phyloP scores from a whole-genome alignment of 2,329 filamentous ascomycete genomes.

The Penicillium sp. region DNA sequence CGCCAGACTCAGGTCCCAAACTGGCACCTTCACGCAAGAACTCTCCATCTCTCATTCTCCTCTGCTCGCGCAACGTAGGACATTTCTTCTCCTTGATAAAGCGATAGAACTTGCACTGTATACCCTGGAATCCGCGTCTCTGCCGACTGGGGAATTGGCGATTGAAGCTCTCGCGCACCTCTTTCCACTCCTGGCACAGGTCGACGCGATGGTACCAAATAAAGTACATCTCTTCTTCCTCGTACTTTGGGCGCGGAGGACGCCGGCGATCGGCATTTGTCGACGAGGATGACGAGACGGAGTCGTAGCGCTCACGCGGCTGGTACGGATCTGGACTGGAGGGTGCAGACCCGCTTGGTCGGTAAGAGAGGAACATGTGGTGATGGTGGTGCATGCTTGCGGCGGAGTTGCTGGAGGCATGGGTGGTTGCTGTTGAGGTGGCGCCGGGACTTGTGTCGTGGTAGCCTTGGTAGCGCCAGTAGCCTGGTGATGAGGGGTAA shows the following conservation, averaged over 20 bases:
- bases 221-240: constrained; percentile 48
- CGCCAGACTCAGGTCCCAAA: constrained; percentile 21
- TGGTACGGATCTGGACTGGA: constrained; percentile 38
- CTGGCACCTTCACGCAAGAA: constrained; percentile 35
- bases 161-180: constrained; percentile 45
- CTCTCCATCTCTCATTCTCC: constrained; percentile 40
- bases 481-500: constrained; percentile 28
- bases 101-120: constrained; percentile 53
- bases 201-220: constrained; percentile 52
- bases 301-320: constrained; percentile 40
- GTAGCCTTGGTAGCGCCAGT: constrained; percentile 25
- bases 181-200: constrained; percentile 47
- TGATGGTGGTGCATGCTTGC: constrained; percentile 14
- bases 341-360: constrained; percentile 26
- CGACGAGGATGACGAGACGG: constrained; percentile 42
- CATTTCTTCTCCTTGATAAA: constrained; percentile 47
- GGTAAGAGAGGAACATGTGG: constrained; percentile 28
- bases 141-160: constrained; percentile 43
- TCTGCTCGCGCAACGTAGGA: constrained; percentile 45
- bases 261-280: constrained; percentile 38
- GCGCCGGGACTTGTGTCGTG: constrained; percentile 22
- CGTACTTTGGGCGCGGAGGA: constrained; percentile 47
- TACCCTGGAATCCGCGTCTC: constrained; percentile 43
- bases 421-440: constrained; percentile 17
- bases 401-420: constrained; percentile 11